Evolutionary conservation across 192 early-diverging fungal species (phyloP).

Genomic region (Backusella parvicylindrica): DNA sequence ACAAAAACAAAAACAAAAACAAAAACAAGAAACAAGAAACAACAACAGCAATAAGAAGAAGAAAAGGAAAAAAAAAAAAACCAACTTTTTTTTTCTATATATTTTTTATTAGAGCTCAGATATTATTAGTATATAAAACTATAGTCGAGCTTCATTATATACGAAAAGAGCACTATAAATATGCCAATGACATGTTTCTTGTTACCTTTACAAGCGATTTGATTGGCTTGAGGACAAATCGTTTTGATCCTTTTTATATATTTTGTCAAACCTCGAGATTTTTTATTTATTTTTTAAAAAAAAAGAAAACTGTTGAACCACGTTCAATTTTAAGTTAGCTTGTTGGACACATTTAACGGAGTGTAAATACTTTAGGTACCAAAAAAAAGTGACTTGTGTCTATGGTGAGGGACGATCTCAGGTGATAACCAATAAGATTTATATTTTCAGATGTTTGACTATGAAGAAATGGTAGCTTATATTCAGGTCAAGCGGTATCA

Average conservation of each 20-base stretch:
- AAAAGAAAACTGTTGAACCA: neutral
- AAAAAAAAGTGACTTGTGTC: neutral
- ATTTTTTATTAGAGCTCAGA: neutral
- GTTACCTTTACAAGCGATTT: neutral
- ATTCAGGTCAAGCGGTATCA: too few species aligned
- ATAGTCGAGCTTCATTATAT: neutral
- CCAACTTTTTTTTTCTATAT: neutral
- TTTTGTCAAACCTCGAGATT: neutral
- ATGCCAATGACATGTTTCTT: constrained; percentile 1
- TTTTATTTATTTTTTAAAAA: neutral
- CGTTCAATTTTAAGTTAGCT: neutral
- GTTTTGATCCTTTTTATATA: neutral
- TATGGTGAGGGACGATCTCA: neutral
- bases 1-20: neutral
- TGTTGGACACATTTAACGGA: neutral
- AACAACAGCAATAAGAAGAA: neutral
- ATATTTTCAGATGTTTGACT: neutral
- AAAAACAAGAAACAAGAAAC: neutral
- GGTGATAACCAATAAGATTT: neutral
- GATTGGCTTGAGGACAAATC: neutral
- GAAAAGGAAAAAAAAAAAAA: neutral
- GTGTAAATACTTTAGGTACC: neutral
- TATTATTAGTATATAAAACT: neutral
- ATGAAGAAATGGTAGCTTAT: too few species aligned
- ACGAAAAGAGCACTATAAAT: too few species aligned